Percentiles rank a stretch among this genome's conserved stretches.
phyloP scores from a whole-genome alignment of 352 stramenopile species.

The Thraustotheca clavata region DNA sequence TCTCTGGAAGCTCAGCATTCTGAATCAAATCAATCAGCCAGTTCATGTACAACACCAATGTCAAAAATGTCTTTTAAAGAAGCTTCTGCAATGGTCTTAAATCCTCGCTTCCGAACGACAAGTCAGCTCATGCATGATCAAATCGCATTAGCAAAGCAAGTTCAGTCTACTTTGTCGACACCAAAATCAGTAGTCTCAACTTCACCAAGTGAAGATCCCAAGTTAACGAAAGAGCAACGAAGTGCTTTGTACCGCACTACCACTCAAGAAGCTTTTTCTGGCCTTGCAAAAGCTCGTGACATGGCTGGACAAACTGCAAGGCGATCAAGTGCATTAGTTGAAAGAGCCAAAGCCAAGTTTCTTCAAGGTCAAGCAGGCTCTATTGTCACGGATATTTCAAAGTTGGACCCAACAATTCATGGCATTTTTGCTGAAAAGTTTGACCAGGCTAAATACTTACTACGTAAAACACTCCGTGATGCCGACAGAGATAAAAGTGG shows the following conservation, averaged over 20 bases:
- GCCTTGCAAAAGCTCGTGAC: background rate
- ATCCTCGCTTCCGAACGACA: slow-evolving; percentile 3
- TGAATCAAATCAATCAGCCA: no score
- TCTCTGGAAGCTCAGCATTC: no score
- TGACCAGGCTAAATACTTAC: slow-evolving; percentile 49
- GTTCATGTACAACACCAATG: background rate
- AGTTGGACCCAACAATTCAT: background rate
- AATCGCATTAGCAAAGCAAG: background rate
- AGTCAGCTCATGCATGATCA: background rate
- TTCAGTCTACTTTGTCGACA: background rate
- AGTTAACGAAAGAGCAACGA: background rate
- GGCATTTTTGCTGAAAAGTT: slow-evolving; percentile 26
- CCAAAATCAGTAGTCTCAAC: background rate
- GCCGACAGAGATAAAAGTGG: slow-evolving; percentile 48
- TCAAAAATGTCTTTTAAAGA: background rate
- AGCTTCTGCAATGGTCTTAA: background rate
- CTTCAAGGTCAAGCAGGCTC: background rate
- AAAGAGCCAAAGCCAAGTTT: background rate
- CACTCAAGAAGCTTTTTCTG: background rate
- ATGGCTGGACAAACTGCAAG: background rate
- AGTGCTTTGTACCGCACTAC: slow-evolving; percentile 16
- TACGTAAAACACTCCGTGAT: slow-evolving; percentile 57
- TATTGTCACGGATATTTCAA: background rate
- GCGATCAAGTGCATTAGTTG: background rate
- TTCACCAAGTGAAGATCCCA: background rate